A percentile compares a stretch with the other conserved stretches of the same genome.
Conservation (phyloP, 78 protist genomes). For the Tieghemostelium lacteum region DNA sequence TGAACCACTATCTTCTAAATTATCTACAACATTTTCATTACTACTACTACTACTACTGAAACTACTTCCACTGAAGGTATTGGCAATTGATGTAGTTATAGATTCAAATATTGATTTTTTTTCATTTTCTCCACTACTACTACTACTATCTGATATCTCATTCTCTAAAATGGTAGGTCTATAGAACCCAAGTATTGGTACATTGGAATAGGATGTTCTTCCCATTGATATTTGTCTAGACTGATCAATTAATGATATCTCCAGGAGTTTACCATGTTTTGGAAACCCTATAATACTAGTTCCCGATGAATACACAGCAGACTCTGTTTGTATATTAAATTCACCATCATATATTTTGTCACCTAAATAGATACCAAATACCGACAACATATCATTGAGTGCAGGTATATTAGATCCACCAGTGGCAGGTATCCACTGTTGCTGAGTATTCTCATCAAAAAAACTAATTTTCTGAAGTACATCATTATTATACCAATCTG, state of each 20-base stretch:
- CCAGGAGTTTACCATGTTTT: slow-evolving; percentile 13
- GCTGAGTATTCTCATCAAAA: slow-evolving; percentile 91
- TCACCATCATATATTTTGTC: slow-evolving; percentile 73
- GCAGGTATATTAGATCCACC: slow-evolving; percentile 96
- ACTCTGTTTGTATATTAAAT: neutral
- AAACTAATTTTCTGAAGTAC: slow-evolving; percentile 87
- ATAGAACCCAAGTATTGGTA: slow-evolving; percentile 62
- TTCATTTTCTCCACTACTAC: neutral
- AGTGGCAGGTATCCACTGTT: slow-evolving; percentile 90
- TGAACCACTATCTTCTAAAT: neutral
- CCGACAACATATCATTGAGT: slow-evolving; percentile 90
- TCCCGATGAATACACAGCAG: slow-evolving; percentile 27
- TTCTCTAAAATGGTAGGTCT: slow-evolving; percentile 37
- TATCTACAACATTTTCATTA: too few relatives aligned
- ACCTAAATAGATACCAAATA: slow-evolving; percentile 84
- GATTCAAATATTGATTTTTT: neutral
- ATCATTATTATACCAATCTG: slow-evolving; percentile 89
- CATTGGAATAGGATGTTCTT: slow-evolving; percentile 1
- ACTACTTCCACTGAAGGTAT: neutral
- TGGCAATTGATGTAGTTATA: neutral
- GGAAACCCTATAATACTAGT: slow-evolving; percentile 66
- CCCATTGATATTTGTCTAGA: slow-evolving; percentile 16
- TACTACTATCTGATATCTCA: neutral
- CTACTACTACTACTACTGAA: neutral
- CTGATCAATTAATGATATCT: neutral